These are phyloP conservation scores for Chamaecyparis obtusa DNA, from an alignment of 75 land plant genomes.

Conservation along the genomic window DNA sequence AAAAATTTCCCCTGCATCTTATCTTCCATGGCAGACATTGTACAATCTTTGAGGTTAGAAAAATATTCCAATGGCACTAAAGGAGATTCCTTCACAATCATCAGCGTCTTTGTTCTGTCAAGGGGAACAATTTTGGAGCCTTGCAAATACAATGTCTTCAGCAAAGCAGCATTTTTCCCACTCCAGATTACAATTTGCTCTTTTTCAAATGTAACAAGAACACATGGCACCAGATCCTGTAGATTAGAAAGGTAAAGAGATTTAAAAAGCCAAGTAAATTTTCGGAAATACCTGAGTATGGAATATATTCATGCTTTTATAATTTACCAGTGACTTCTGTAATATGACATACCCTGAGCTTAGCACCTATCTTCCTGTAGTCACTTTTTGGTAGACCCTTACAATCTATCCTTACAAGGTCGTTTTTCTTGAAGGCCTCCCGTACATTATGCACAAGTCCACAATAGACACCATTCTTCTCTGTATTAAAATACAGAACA, in stretches of 20 bases:
- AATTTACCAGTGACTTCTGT: not conserved
- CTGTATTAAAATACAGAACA: constrained; percentile 22
- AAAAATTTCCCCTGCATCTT: not conserved
- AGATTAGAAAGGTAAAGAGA: not conserved
- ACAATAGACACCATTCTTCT: constrained; percentile 50
- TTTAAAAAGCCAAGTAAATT: not conserved
- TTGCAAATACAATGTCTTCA: not conserved
- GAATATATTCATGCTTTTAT: not conserved
- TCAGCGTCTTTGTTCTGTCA: not conserved
- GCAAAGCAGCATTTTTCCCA: constrained; percentile 33
- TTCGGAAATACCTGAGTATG: not conserved
- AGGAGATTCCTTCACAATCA: constrained; percentile 8
- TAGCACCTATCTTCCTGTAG: constrained; percentile 75
- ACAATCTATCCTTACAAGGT: constrained; percentile 76
- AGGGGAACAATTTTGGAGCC: not conserved
- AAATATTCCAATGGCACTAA: constrained; percentile 11
- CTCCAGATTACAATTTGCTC: constrained; percentile 86
- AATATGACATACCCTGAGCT: constrained; percentile 58
- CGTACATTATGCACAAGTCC: constrained; percentile 61
- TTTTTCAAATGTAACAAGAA: constrained; percentile 75
- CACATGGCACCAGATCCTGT: constrained; percentile 81
- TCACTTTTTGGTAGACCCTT: constrained; percentile 66
- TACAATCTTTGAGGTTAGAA: not conserved
- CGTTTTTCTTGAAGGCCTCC: constrained; percentile 70
- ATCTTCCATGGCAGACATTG: not conserved